A percentile compares a stretch with the other conserved stretches of the same genome.
Conservation (phyloP, 805 yeast genomes). For the Priceomyces haplophilus region DNA sequence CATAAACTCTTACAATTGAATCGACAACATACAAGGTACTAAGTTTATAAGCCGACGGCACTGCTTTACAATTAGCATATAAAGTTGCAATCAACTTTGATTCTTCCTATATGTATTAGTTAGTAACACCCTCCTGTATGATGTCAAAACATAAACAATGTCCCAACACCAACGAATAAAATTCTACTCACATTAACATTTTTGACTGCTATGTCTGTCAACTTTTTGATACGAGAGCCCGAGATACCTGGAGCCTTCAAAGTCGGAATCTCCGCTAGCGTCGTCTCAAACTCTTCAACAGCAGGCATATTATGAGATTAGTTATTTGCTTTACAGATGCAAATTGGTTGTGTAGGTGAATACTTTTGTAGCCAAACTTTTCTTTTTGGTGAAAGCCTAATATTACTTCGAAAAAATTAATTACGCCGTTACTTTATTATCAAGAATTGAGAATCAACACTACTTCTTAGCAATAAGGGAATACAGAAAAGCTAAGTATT, state of each 20-base stretch:
- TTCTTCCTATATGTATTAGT: conserved; percentile 33
- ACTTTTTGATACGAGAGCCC: conserved; percentile 86
- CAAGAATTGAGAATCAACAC: conserved; percentile 1
- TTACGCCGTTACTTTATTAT: conserved; percentile 2
- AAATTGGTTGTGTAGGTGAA: neutral
- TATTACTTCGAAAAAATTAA: conserved; percentile 1
- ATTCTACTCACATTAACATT: conserved; percentile 40
- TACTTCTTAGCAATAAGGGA: conserved; percentile 6
- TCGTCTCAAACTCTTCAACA: conserved; percentile 46
- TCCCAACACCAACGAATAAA: neutral
- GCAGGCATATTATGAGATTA: conserved; percentile 28
- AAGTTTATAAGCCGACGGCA: conserved; percentile 78
- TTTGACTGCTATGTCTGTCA: conserved; percentile 73
- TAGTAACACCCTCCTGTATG: conserved; percentile 3
- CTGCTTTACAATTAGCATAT: conserved; percentile 64
- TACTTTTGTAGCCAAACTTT: neutral
- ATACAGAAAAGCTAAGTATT: conserved; percentile 4
- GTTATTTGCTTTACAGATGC: conserved; percentile 6
- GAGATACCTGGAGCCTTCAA: conserved; percentile 89
- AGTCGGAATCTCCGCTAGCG: conserved; percentile 48
- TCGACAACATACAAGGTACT: conserved; percentile 91
- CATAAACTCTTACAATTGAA: conserved; percentile 82
- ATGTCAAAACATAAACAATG: neutral
- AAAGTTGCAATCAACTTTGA: conserved; percentile 57
- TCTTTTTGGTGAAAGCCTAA: neutral